A percentile compares a stretch with the other conserved stretches of the same genome.
Evolutionary conservation across 768 basidiomycete genomes (phyloP).

Genomic region (Naganishia kalamii): DNA sequence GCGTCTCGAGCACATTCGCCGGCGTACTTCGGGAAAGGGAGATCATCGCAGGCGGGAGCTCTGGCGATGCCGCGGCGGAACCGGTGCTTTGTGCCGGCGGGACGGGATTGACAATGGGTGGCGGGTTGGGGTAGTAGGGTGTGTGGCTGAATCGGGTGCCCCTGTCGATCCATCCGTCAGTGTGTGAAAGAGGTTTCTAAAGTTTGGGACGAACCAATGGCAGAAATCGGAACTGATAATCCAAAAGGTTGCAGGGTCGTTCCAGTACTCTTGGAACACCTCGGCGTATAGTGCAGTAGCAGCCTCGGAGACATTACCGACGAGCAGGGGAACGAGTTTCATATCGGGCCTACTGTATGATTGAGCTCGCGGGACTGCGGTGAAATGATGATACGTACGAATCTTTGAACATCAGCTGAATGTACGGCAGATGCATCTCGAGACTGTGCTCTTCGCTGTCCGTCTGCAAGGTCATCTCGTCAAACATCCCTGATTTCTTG

Average conservation of each 20-base stretch:
- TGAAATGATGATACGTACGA: slow-evolving; percentile 23
- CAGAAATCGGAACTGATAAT: slow-evolving; percentile 96
- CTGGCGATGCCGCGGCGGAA: slow-evolving; percentile 37
- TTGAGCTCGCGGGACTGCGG: not conserved
- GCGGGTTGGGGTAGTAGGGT: slow-evolving; percentile 39
- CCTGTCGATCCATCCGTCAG: slow-evolving; percentile 25
- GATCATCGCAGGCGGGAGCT: slow-evolving; percentile 51
- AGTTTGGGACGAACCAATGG: slow-evolving; percentile 64
- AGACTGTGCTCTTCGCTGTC: slow-evolving; percentile 96
- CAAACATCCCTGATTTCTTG: slow-evolving; percentile 61
- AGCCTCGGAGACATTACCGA: slow-evolving; percentile 60
- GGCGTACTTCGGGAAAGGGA: slow-evolving; percentile 41
- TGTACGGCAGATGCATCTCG: slow-evolving; percentile 88
- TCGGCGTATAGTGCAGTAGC: slow-evolving; percentile 55
- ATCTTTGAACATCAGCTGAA: slow-evolving; percentile 38
- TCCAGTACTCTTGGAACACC: slow-evolving; percentile 73
- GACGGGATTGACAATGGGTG: slow-evolving; percentile 30
- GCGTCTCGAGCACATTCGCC: slow-evolving; percentile 43
- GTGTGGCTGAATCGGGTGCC: slow-evolving; percentile 42
- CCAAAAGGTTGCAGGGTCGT: slow-evolving; percentile 70
- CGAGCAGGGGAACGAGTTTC: slow-evolving; percentile 77
- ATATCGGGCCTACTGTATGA: slow-evolving; percentile 58
- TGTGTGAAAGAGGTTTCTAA: not conserved
- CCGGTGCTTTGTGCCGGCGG: slow-evolving; percentile 33
- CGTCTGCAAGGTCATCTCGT: slow-evolving; percentile 57